Evolutionary conservation across 805 yeast species (phyloP).

Genomic region (Candida peoriensis): DNA sequence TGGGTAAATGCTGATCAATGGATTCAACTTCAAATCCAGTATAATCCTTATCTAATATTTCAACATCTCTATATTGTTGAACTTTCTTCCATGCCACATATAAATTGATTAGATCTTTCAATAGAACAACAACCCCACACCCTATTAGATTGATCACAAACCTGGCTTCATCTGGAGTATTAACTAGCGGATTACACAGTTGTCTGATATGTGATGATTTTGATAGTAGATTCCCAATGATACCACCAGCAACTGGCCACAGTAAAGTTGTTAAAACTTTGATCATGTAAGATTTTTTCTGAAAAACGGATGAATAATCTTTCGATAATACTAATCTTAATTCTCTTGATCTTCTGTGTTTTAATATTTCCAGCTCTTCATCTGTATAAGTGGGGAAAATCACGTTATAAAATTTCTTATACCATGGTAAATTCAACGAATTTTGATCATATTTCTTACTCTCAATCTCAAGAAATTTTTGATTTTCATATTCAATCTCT

Average conservation of each 20-base stretch:
- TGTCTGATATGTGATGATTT: constrained; percentile 20
- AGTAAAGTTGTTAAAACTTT: constrained; percentile 13
- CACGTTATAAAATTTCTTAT: constrained; percentile 1
- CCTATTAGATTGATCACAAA: constrained; percentile 32
- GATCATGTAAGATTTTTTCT: constrained; percentile 10
- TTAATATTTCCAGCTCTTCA: constrained; percentile 9
- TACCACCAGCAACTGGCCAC: constrained; percentile 29
- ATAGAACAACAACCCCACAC: constrained; percentile 24
- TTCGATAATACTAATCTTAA: constrained; percentile 19
- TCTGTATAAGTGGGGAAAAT: constrained; percentile 5
- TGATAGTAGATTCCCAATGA: constrained; percentile 20
- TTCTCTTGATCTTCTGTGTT: constrained; percentile 21
- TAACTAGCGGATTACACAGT: constrained; percentile 16
- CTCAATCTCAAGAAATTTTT: constrained; percentile 6
- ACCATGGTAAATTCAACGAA: constrained; percentile 1
- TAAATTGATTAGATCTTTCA: constrained; percentile 29
- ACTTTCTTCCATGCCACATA: constrained; percentile 28
- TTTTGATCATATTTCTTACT: not conserved
- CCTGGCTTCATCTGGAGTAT: constrained; percentile 34
- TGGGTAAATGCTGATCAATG: too few species aligned
- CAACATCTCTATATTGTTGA: constrained; percentile 23
- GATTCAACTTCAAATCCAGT: constrained; percentile 6
- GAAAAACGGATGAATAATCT: constrained; percentile 27
- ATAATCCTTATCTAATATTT: constrained; percentile 12
- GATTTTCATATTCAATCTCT: constrained; percentile 29